A percentile compares a stretch with the other conserved stretches of the same genome.
Conservation (phyloP, 768 basidiomycete genomes). For the Boletus huronensis region DNA sequence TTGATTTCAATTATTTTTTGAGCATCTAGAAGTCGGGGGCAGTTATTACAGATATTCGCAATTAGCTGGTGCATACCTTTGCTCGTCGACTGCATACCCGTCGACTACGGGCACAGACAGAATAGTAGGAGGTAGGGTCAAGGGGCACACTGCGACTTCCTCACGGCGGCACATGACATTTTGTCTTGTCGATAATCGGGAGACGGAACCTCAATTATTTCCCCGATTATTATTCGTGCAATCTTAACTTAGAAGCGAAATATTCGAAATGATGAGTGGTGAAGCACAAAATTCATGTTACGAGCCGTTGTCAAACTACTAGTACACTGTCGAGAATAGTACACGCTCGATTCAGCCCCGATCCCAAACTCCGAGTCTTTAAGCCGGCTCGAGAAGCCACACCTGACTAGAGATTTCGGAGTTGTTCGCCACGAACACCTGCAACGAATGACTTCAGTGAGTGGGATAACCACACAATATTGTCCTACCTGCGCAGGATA, state of each 20-base stretch:
- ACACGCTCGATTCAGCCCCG: not conserved
- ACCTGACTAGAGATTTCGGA: constrained; percentile 2
- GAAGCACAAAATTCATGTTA: not conserved
- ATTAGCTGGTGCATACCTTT: not conserved
- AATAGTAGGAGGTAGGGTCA: too few relatives aligned
- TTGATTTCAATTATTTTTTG: not conserved
- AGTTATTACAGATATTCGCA: not conserved
- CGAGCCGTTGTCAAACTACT: not conserved
- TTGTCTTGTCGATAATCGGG: too few relatives aligned
- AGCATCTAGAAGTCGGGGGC: not conserved
- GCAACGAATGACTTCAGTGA: not conserved
- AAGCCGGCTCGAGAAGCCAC: not conserved
- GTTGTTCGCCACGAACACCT: constrained; percentile 1
- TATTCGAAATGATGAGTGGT: not conserved
- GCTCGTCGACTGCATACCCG: not conserved
- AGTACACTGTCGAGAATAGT: not conserved
- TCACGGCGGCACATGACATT: too few relatives aligned
- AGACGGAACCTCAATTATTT: too few relatives aligned
- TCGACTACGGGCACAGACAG: not conserved
- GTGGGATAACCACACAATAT: not conserved
- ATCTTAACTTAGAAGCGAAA: not conserved
- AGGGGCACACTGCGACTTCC: too few relatives aligned
- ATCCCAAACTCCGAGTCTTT: not conserved
- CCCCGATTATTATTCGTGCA: too few relatives aligned
- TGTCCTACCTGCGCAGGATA: not conserved